A percentile compares a stretch with the other conserved stretches of the same genome.
phyloP scores from a whole-genome alignment of 768 basidiomycete genomes.

The Pleurotus eryngii region DNA sequence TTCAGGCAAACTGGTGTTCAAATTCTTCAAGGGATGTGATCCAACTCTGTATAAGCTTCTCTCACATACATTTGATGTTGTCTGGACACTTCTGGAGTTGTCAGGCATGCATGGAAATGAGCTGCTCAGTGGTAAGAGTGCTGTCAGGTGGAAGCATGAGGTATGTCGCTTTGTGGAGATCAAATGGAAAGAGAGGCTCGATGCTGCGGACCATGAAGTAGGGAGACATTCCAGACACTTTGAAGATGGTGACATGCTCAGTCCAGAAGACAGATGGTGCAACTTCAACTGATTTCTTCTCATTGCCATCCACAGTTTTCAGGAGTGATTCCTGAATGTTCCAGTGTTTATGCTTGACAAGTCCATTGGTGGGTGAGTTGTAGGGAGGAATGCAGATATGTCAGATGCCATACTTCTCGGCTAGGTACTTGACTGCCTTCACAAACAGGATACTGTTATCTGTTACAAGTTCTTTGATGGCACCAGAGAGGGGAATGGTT shows the following conservation, averaged over 20 bases:
- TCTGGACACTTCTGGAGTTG: conserved; percentile 23
- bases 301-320: conserved; percentile 10
- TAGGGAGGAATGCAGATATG: conserved; percentile 29
- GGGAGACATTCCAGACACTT: conserved; percentile 16
- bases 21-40: conserved; percentile 3
- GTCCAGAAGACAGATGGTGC: conserved; percentile 9
- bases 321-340: conserved; percentile 15
- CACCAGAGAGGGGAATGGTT: no score
- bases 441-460: no score
- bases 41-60: conserved; percentile 13
- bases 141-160: no score
- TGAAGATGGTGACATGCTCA: conserved; percentile 13
- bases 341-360: conserved; percentile 23
- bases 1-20: conserved; percentile 8
- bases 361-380: conserved; percentile 31
- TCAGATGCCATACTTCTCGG: conserved; percentile 16
- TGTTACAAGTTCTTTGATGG: no score
- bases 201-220: conserved; percentile 16
- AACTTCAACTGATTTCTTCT: conserved; percentile 17
- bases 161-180: no score
- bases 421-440: neutral
- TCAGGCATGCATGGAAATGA: neutral
- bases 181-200: conserved; percentile 8
- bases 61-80: conserved; percentile 16
- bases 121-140: no score